These are phyloP conservation scores for Colletotrichum sp. DNA, from an alignment of 2,329 filamentous ascomycete genomes.

Conservation along the genomic window DNA sequence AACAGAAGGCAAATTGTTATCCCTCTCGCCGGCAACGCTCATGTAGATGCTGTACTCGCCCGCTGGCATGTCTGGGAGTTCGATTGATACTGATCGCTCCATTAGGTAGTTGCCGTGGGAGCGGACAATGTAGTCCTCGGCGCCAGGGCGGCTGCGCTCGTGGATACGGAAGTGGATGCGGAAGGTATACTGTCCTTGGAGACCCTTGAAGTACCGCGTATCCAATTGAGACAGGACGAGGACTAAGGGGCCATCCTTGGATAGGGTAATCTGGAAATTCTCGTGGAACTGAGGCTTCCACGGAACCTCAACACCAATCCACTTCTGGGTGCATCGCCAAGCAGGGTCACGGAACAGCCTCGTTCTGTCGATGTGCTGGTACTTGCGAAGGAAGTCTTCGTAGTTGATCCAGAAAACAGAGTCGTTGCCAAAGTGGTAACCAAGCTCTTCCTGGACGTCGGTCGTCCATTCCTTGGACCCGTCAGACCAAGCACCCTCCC, in stretches of 20 bases:
- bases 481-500: constrained; percentile 65
- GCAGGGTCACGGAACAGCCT: constrained; percentile 63
- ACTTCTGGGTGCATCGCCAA: constrained; percentile 64
- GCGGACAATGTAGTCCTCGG: constrained; percentile 65
- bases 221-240: constrained; percentile 68
- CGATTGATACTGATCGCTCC: constrained; percentile 62
- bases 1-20: constrained; percentile 46
- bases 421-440: constrained; percentile 65
- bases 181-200: constrained; percentile 63
- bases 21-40: constrained; percentile 56
- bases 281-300: constrained; percentile 68
- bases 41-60: constrained; percentile 64
- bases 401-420: constrained; percentile 70
- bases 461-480: constrained; percentile 67
- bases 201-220: constrained; percentile 64
- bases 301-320: constrained; percentile 66
- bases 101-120: constrained; percentile 64
- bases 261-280: constrained; percentile 63
- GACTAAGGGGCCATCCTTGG: constrained; percentile 61
- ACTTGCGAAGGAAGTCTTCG: constrained; percentile 66
- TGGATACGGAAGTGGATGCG: constrained; percentile 57
- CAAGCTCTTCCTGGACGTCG: constrained; percentile 61
- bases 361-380: constrained; percentile 65
- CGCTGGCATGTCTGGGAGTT: constrained; percentile 59
- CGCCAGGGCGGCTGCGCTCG: constrained; percentile 50